These are phyloP conservation scores for Colletotrichum tropicale DNA, from an alignment of 2,329 filamentous ascomycete genomes.

Conservation along the genomic window DNA sequence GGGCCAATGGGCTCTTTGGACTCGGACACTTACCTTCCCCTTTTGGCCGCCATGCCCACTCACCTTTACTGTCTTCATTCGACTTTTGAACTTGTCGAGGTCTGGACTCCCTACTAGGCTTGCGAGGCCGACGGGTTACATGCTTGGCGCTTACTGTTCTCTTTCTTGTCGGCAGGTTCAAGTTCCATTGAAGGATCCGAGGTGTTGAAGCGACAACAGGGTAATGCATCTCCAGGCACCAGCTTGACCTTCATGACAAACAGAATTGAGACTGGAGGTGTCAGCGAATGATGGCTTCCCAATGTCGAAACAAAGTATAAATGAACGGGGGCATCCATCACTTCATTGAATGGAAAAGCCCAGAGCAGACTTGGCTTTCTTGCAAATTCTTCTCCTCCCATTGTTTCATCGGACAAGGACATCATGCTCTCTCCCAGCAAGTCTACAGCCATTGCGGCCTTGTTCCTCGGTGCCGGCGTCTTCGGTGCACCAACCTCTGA, in stretches of 20 bases:
- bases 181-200: background rate
- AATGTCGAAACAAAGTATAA: background rate
- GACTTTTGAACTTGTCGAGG: background rate
- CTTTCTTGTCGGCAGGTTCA: background rate
- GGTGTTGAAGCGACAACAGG: background rate
- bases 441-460: background rate
- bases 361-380: background rate
- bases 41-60: background rate
- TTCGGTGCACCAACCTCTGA: background rate
- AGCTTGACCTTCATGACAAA: background rate
- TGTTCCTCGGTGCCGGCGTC: background rate
- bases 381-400: background rate
- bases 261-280: background rate
- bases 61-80: background rate
- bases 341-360: rapidly evolving
- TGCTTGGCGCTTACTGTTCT: background rate
- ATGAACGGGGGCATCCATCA: background rate
- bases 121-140: background rate
- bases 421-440: background rate
- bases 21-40: background rate
- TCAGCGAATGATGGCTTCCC: background rate
- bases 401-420: background rate
- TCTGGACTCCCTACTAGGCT: background rate
- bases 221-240: background rate
- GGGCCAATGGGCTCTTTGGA: background rate